Conservation (phyloP, 2,329 filamentous ascomycete genomes). For the Dryadomyces quercus-mongolicae region DNA sequence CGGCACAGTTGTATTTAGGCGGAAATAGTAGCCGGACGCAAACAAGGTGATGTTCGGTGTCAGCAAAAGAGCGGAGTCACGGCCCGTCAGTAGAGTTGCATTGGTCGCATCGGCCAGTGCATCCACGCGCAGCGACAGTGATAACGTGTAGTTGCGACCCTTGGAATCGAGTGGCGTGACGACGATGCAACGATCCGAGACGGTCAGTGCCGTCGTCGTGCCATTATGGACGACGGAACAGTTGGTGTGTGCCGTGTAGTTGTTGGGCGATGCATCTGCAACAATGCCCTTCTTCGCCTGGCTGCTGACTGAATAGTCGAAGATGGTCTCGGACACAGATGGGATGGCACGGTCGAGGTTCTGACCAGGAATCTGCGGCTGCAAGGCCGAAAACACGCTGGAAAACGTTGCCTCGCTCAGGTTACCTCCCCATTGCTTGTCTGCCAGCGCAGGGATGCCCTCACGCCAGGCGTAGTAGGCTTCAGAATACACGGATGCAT, state of each 20-base stretch:
- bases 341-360: conserved; percentile 32
- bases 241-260: conserved; percentile 25
- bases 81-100: conserved; percentile 27
- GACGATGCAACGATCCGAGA: conserved; percentile 27
- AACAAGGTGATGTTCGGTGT: conserved; percentile 24
- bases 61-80: conserved; percentile 29
- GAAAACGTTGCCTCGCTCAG: neutral
- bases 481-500: conserved; percentile 37
- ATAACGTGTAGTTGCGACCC: conserved; percentile 43
- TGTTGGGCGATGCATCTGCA: conserved; percentile 25
- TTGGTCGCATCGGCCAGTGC: conserved; percentile 20
- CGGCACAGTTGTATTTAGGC: conserved; percentile 22
- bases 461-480: conserved; percentile 37
- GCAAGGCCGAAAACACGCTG: conserved; percentile 26
- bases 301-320: conserved; percentile 20
- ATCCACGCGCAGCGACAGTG: conserved; percentile 26
- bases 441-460: conserved; percentile 36
- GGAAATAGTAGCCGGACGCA: conserved; percentile 22
- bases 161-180: conserved; percentile 37
- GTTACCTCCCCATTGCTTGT: conserved; percentile 35
- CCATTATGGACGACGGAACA: conserved; percentile 20
- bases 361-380: conserved; percentile 29
- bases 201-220: conserved; percentile 13
- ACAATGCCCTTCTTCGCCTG: conserved; percentile 10
- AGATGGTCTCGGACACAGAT: conserved; percentile 22